Evolutionary conservation across 1,284 basidiomycete genomes (phyloP).

Genomic region (Marasmius fiardii): DNA sequence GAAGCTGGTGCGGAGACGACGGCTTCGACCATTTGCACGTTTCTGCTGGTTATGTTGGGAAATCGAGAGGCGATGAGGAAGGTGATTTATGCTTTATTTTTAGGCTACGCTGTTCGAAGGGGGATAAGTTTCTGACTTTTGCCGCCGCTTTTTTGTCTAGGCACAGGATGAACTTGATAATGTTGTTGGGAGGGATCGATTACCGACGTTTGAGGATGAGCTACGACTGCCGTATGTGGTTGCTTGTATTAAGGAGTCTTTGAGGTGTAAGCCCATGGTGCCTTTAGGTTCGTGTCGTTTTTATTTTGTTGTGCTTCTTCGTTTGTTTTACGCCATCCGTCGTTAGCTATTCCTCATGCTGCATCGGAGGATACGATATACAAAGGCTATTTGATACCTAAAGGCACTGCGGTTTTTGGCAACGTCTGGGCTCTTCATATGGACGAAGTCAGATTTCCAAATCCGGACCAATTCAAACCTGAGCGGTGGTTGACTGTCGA

Average conservation of each 20-base stretch:
- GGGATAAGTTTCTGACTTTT: neutral
- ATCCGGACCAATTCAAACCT: neutral
- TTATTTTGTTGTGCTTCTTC: neutral
- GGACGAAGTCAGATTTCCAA: neutral
- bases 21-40: neutral
- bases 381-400: constrained; percentile 31
- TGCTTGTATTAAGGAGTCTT: neutral
- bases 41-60: neutral
- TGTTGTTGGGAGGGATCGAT: neutral
- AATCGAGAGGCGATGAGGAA: neutral
- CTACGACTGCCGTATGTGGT: neutral
- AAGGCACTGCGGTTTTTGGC: constrained; percentile 27
- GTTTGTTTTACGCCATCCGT: no score
- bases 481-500: neutral
- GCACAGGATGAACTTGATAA: neutral
- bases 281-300: neutral
- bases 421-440: neutral
- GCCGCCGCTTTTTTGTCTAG: neutral
- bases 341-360: constrained; percentile 27
- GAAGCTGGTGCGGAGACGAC: constrained; percentile 12
- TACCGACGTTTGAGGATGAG: constrained; percentile 2
- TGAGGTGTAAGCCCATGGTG: neutral
- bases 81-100: neutral
- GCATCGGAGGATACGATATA: constrained; percentile 30
- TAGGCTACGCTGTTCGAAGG: no score